Conservation (phyloP, 1,139 yeast genomes). For the Geotrichum klebahnii region DNA sequence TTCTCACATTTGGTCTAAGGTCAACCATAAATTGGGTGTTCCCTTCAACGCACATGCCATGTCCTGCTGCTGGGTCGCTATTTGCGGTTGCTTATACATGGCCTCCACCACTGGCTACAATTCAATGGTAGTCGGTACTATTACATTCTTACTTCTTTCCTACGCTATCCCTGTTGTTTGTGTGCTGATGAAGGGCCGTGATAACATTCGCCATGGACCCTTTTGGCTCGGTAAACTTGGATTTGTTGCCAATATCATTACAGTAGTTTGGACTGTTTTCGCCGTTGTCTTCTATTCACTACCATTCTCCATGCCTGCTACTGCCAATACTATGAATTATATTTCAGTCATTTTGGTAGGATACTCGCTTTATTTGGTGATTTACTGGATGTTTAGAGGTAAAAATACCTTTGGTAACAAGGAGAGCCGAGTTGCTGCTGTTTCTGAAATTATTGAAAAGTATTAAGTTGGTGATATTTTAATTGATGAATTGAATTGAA, state of each 20-base stretch:
- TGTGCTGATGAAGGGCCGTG: constrained; percentile 54
- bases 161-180: constrained; percentile 52
- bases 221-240: constrained; percentile 66
- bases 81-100: constrained; percentile 51
- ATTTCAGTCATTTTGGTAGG: constrained; percentile 50
- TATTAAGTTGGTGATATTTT: too few relatives aligned
- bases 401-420: not conserved
- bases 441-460: constrained; percentile 1
- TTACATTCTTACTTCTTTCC: constrained; percentile 49
- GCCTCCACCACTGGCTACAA: constrained; percentile 56
- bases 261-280: constrained; percentile 61
- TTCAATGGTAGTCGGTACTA: constrained; percentile 54
- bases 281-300: constrained; percentile 62
- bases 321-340: constrained; percentile 66
- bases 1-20: constrained; percentile 47
- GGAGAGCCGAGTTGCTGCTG: not conserved
- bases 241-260: constrained; percentile 50
- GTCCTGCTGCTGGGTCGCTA: constrained; percentile 47
- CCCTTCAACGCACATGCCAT: constrained; percentile 55
- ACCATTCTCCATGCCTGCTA: constrained; percentile 69
- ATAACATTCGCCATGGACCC: constrained; percentile 62
- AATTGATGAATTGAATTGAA: too few relatives aligned
- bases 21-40: constrained; percentile 46
- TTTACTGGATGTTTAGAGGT: constrained; percentile 18
- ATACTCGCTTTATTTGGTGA: not conserved